Percentiles rank a stretch among this genome's conserved stretches.
Conservation (phyloP, 2,329 filamentous ascomycete species). For the Colletotrichum graminicola region DNA sequence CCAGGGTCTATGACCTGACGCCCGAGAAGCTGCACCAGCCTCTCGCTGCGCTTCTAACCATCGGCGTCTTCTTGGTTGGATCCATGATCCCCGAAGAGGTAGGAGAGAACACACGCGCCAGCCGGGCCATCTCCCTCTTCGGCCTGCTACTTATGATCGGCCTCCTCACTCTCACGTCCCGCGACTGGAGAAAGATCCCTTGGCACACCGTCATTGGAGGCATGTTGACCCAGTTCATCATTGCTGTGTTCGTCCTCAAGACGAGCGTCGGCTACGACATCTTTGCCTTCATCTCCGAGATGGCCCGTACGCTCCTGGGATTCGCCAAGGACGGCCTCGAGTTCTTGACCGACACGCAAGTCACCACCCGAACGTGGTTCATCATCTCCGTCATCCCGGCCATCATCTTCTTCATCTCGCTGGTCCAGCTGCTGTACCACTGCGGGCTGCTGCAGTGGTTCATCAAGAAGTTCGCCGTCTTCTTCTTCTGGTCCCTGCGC, state of each 20-base stretch:
- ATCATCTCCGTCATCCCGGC: constrained; percentile 75
- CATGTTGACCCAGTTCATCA: constrained; percentile 37
- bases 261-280: constrained; percentile 65
- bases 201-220: constrained; percentile 40
- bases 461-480: constrained; percentile 77
- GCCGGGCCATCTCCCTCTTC: constrained; percentile 34
- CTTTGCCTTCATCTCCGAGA: constrained; percentile 77
- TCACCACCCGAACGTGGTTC: constrained; percentile 66
- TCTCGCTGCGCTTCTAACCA: constrained; percentile 27
- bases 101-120: constrained; percentile 33
- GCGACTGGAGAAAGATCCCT: constrained; percentile 37
- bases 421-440: constrained; percentile 79
- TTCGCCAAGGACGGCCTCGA: constrained; percentile 73
- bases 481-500: constrained; percentile 82
- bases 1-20: constrained; percentile 28
- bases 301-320: constrained; percentile 72
- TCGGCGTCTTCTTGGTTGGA: constrained; percentile 31
- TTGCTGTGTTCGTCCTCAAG: constrained; percentile 36
- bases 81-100: constrained; percentile 36
- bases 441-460: constrained; percentile 79
- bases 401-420: constrained; percentile 83
- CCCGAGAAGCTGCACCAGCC: constrained; percentile 34
- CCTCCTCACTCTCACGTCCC: constrained; percentile 29
- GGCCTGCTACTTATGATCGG: constrained; percentile 33
- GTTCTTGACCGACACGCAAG: constrained; percentile 69